These are phyloP conservation scores for Macroventuria anomochaeta DNA, from an alignment of 2,329 filamentous ascomycete species.

Conservation along the genomic window DNA sequence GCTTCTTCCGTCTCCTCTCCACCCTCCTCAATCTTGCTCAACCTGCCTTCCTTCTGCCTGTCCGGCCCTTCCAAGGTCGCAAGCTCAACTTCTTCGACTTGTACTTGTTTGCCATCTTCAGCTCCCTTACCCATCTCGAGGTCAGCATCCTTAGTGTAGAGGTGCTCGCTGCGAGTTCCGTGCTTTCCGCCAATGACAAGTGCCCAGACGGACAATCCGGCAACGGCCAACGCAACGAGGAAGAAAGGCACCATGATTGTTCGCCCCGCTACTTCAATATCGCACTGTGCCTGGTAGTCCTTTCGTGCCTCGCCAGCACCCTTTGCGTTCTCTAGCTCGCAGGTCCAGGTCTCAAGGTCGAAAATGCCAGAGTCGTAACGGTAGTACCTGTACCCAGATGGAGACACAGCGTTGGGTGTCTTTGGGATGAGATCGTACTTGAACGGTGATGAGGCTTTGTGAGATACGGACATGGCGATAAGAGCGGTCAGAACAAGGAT, in stretches of 20 bases:
- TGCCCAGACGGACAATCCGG: conserved; percentile 29
- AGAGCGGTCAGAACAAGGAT: conserved; percentile 42
- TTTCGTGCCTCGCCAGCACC: conserved; percentile 35
- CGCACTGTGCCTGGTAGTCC: conserved; percentile 40
- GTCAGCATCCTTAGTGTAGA: conserved; percentile 39
- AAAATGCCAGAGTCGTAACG: conserved; percentile 45
- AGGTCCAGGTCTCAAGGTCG: conserved; percentile 47
- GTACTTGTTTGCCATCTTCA: conserved; percentile 12
- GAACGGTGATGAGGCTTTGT: conserved; percentile 41
- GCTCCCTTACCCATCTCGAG: conserved; percentile 42
- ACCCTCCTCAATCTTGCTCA: conserved; percentile 17
- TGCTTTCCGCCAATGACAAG: conserved; percentile 31
- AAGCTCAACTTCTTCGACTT: conserved; percentile 14
- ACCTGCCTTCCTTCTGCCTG: conserved; percentile 4
- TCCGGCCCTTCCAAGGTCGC: background rate
- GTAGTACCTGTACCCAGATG: conserved; percentile 21
- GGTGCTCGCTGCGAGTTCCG: conserved; percentile 27
- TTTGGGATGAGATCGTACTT: conserved; percentile 30
- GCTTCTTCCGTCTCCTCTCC: conserved; percentile 7
- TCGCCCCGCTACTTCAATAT: conserved; percentile 38
- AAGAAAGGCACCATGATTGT: conserved; percentile 41
- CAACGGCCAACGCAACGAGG: conserved; percentile 27
- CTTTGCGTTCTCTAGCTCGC: conserved; percentile 33
- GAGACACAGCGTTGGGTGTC: conserved; percentile 6
- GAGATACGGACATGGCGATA: conserved; percentile 39